phyloP scores from a whole-genome alignment of 1,139 yeast species.

The Nakaseomyces kungkrabaensis region DNA sequence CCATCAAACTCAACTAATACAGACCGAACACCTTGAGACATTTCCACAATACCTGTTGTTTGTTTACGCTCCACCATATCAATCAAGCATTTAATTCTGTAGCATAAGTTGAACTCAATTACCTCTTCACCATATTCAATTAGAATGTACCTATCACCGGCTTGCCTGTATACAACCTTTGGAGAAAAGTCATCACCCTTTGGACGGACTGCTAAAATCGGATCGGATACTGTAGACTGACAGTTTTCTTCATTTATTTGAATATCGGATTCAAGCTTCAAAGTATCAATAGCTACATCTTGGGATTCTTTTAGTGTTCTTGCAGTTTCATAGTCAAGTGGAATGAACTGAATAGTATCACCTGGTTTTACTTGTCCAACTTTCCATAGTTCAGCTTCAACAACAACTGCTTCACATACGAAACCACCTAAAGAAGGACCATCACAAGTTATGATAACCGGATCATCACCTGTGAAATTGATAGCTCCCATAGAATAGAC shows the following conservation, averaged over 20 bases:
- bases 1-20: slow-evolving; percentile 79
- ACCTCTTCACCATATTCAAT: slow-evolving; percentile 87
- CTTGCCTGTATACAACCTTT: slow-evolving; percentile 79
- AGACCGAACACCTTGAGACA: slow-evolving; percentile 96
- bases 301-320: slow-evolving; percentile 50
- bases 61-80: slow-evolving; percentile 56
- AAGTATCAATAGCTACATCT: slow-evolving; percentile 42
- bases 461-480: slow-evolving; percentile 97
- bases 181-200: slow-evolving; percentile 47
- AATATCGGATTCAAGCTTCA: slow-evolving; percentile 2
- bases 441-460: slow-evolving; percentile 91
- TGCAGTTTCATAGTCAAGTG: slow-evolving; percentile 62
- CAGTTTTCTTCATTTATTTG: slow-evolving; percentile 10
- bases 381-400: slow-evolving; percentile 96
- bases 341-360: slow-evolving; percentile 70
- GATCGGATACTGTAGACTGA: slow-evolving; percentile 24
- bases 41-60: slow-evolving; percentile 76
- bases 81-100: slow-evolving; percentile 75
- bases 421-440: slow-evolving; percentile 97
- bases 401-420: slow-evolving; percentile 92
- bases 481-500: slow-evolving; percentile 94
- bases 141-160: slow-evolving; percentile 87
- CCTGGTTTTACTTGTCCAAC: slow-evolving; percentile 97
- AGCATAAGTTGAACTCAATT: slow-evolving; percentile 75
- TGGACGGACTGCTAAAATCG: slow-evolving; percentile 45